A percentile compares a stretch with the other conserved stretches of the same genome.
These are phyloP conservation scores for Canavalia ensiformis DNA, from an alignment of 306 rosid species.

Conservation along the genomic window DNA sequence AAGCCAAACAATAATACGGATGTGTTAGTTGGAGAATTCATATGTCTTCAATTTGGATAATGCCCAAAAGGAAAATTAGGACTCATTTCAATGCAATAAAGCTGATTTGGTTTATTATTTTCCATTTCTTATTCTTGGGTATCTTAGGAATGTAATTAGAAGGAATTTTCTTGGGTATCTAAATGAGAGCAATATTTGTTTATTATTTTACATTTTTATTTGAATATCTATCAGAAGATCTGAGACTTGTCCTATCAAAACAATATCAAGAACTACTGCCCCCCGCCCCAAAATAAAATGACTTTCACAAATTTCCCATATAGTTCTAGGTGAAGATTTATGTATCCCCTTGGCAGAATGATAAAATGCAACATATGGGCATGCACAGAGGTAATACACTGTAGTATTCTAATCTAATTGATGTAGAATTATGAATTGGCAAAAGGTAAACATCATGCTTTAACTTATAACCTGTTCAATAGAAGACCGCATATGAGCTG, in stretches of 20 bases:
- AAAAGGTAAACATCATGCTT: slow-evolving; percentile 26
- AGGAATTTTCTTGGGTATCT: background rate
- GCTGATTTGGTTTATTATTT: background rate
- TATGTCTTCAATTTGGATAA: background rate
- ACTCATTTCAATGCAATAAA: background rate
- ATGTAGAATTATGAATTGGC: slow-evolving; percentile 26
- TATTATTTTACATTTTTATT: background rate
- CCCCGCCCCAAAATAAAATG: background rate
- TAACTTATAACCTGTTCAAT: slow-evolving; percentile 83
- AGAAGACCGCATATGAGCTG: slow-evolving; percentile 85
- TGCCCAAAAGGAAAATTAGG: background rate
- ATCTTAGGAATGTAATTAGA: background rate
- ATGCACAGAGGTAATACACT: background rate
- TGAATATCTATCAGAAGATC: background rate
- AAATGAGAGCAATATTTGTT: background rate
- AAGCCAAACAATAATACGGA: background rate
- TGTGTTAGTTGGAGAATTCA: background rate
- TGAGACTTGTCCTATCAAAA: background rate
- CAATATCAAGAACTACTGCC: background rate
- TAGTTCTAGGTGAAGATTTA: background rate
- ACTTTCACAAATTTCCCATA: background rate
- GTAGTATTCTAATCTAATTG: background rate
- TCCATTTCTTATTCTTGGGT: too few relatives aligned
- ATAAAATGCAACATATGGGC: slow-evolving; percentile 3
- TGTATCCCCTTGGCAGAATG: background rate